phyloP scores from a whole-genome alignment of 306 rosid species.

The Cyclanthera cordifolia region DNA sequence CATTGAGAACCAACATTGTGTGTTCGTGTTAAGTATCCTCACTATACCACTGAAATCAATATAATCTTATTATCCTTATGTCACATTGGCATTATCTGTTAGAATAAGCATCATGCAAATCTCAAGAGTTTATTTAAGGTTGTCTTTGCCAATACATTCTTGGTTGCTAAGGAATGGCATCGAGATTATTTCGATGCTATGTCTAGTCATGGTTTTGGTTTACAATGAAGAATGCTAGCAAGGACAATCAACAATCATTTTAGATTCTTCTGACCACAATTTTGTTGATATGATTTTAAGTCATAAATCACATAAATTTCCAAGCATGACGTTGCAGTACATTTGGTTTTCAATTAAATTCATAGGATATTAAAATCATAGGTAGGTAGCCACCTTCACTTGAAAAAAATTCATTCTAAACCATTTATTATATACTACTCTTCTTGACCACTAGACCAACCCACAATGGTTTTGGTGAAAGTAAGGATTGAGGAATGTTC shows the following conservation, averaged over 20 bases:
- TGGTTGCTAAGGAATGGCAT: neutral
- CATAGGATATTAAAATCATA: too few relatives aligned
- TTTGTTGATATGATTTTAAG: neutral
- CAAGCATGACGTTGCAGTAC: neutral
- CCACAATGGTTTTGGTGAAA: neutral
- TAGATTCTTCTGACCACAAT: neutral
- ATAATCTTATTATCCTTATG: too few relatives aligned
- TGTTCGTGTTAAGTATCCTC: too few relatives aligned
- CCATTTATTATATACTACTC: too few relatives aligned
- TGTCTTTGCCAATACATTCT: neutral
- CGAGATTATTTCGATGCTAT: neutral
- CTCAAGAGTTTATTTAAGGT: neutral
- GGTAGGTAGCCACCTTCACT: too few relatives aligned
- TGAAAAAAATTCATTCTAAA: too few relatives aligned
- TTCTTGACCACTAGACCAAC: too few relatives aligned
- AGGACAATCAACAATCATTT: neutral
- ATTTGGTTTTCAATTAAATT: too few relatives aligned
- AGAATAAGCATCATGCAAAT: too few relatives aligned
- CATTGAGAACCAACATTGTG: too few relatives aligned
- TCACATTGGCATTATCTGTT: too few relatives aligned
- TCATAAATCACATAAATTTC: neutral
- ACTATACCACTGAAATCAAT: neutral
- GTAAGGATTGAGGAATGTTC: slow-evolving; percentile 6
- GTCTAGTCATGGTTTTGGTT: neutral
- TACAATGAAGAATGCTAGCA: neutral